phyloP scores from a whole-genome alignment of 768 basidiomycete genomes.

The Wakefieldia striispora region DNA sequence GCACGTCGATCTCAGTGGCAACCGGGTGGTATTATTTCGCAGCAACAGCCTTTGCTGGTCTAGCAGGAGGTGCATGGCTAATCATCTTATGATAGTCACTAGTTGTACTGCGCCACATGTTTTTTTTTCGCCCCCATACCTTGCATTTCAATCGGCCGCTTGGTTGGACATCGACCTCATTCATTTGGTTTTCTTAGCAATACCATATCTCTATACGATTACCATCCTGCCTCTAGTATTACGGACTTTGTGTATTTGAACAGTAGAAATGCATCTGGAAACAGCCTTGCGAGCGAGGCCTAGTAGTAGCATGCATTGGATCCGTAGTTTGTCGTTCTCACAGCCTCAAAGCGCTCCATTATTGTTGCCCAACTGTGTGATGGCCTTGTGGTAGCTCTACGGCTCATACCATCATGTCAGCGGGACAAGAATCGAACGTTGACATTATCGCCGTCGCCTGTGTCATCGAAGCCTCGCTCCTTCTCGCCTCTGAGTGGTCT shows the following conservation, averaged over 20 bases:
- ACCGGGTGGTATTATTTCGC: slow-evolving; percentile 30
- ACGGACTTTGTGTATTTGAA: slow-evolving; percentile 5
- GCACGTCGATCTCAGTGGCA: slow-evolving; percentile 15
- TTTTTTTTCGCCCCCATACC: slow-evolving; percentile 1
- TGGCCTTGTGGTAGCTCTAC: not conserved
- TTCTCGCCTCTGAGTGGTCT: slow-evolving; percentile 53
- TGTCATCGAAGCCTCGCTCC: slow-evolving; percentile 60
- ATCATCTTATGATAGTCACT: slow-evolving; percentile 21
- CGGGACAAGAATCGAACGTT: slow-evolving; percentile 9
- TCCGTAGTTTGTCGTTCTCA: not conserved
- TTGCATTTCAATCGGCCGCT: not conserved
- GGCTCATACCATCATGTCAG: slow-evolving; percentile 17
- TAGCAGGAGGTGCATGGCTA: slow-evolving; percentile 33
- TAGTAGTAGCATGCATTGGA: too few relatives aligned
- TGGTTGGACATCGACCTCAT: not conserved
- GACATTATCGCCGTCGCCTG: slow-evolving; percentile 50
- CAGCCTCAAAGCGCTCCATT: not conserved
- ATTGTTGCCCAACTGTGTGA: not conserved
- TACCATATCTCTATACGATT: slow-evolving; percentile 19
- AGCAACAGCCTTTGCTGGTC: slow-evolving; percentile 21
- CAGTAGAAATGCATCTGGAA: slow-evolving; percentile 3
- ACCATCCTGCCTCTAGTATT: slow-evolving; percentile 10
- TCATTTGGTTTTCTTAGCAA: not conserved
- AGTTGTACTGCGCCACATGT: slow-evolving; percentile 9
- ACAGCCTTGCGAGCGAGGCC: not conserved